phyloP scores from a whole-genome alignment of 805 yeast genomes.

The Suhomyces prunicola region DNA sequence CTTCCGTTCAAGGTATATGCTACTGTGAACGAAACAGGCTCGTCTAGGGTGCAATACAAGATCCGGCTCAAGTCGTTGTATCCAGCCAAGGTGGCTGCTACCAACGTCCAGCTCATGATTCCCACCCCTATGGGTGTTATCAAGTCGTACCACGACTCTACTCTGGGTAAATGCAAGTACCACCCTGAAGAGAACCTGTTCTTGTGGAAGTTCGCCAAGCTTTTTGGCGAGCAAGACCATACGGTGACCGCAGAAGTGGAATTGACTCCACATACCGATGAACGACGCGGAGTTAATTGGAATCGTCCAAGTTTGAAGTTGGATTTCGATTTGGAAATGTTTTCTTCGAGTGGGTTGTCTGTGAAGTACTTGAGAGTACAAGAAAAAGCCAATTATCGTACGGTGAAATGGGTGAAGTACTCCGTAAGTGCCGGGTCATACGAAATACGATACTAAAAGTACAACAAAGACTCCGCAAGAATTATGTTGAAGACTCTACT shows the following conservation, averaged over 20 bases:
- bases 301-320: constrained; percentile 72
- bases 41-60: constrained; percentile 49
- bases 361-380: constrained; percentile 68
- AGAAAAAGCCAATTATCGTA: constrained; percentile 57
- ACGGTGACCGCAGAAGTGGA: constrained; percentile 52
- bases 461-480: too few relatives aligned
- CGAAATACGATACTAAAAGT: constrained; percentile 61
- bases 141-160: constrained; percentile 28
- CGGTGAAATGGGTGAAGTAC: constrained; percentile 88
- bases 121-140: constrained; percentile 58
- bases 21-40: constrained; percentile 43
- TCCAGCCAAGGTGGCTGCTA: constrained; percentile 56
- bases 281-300: constrained; percentile 41
- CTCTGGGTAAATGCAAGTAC: constrained; percentile 67
- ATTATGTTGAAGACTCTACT: too few relatives aligned
- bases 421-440: constrained; percentile 72
- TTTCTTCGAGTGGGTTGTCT: constrained; percentile 69
- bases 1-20: constrained; percentile 72
- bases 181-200: constrained; percentile 62
- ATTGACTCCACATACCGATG: constrained; percentile 26
- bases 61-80: constrained; percentile 62
- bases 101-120: constrained; percentile 58
- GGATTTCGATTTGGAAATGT: constrained; percentile 68
- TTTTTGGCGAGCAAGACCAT: constrained; percentile 64
- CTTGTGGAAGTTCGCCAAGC: constrained; percentile 68